A percentile compares a stretch with the other conserved stretches of the same genome.
These are phyloP conservation scores for Beauveria bassiana DNA, from an alignment of 2,329 filamentous ascomycete genomes.

Conservation along the genomic window DNA sequence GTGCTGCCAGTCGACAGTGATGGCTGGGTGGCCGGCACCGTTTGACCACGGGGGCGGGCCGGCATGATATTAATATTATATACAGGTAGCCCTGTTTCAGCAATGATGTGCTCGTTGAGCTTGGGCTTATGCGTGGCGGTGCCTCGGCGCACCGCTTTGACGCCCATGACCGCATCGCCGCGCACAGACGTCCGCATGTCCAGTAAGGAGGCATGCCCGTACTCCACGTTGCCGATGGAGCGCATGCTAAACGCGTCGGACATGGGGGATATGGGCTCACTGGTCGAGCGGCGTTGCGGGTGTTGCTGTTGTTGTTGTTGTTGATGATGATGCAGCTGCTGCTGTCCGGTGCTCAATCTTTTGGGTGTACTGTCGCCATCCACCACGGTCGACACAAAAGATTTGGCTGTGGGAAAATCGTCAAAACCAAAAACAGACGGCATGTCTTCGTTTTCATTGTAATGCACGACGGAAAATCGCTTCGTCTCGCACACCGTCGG, in stretches of 20 bases:
- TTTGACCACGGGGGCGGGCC: not conserved
- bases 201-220: constrained; percentile 32
- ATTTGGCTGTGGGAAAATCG: not conserved
- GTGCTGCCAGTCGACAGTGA: not conserved
- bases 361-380: not conserved
- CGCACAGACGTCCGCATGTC: constrained; percentile 25
- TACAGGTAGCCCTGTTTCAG: not conserved
- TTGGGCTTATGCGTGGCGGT: constrained; percentile 6
- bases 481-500: not conserved
- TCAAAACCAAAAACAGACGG: constrained; percentile 7
- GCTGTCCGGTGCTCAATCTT: not conserved
- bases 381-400: not conserved
- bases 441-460: not conserved
- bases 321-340: not conserved
- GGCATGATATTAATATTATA: not conserved
- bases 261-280: constrained; percentile 18
- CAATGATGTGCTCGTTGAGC: not conserved
- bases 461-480: constrained; percentile 5
- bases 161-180: not conserved
- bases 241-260: constrained; percentile 28
- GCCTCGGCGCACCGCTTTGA: not conserved
- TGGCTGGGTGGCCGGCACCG: not conserved
- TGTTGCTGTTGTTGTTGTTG: not conserved
- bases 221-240: constrained; percentile 29
- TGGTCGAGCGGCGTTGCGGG: not conserved